phyloP scores from a whole-genome alignment of 306 rosid genomes.

The Coriaria nepalensis region DNA sequence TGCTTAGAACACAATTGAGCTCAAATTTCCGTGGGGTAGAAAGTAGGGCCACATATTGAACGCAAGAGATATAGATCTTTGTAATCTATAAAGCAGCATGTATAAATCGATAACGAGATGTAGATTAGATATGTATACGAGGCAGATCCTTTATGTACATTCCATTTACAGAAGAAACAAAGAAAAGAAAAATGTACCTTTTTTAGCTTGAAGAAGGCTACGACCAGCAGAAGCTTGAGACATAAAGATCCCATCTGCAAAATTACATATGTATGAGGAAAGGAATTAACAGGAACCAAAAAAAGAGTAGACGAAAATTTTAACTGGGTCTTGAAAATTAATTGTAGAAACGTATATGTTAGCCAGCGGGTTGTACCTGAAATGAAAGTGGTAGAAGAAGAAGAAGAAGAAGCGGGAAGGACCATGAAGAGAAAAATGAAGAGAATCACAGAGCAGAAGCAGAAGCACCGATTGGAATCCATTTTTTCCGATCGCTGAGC shows the following conservation, averaged over 20 bases:
- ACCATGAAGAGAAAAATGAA: slow-evolving; percentile 21
- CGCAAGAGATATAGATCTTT: too few relatives aligned
- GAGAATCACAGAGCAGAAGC: slow-evolving; percentile 21
- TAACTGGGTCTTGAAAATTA: background rate
- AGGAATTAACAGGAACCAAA: background rate
- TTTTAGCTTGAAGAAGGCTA: slow-evolving; percentile 71
- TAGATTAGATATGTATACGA: too few relatives aligned
- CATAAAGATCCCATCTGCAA: slow-evolving; percentile 43
- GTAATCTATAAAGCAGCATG: too few relatives aligned
- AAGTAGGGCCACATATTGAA: too few relatives aligned
- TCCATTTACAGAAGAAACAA: background rate
- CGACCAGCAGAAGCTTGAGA: slow-evolving; percentile 37
- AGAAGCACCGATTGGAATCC: slow-evolving; percentile 32
- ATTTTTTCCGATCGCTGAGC: slow-evolving; percentile 11
- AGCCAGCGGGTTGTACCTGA: slow-evolving; percentile 24
- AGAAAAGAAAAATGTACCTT: slow-evolving; percentile 28
- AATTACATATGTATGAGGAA: slow-evolving; percentile 8
- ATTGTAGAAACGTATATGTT: background rate
- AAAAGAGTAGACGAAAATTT: background rate
- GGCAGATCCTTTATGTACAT: too few relatives aligned
- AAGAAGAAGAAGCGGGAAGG: slow-evolving; percentile 30
- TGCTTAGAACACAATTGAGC: too few relatives aligned
- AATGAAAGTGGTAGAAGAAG: slow-evolving; percentile 32
- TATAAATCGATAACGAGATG: too few relatives aligned
- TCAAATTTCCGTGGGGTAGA: too few relatives aligned